phyloP scores from a whole-genome alignment of 2,329 filamentous ascomycete species.

The Xylariaceae sp. region DNA sequence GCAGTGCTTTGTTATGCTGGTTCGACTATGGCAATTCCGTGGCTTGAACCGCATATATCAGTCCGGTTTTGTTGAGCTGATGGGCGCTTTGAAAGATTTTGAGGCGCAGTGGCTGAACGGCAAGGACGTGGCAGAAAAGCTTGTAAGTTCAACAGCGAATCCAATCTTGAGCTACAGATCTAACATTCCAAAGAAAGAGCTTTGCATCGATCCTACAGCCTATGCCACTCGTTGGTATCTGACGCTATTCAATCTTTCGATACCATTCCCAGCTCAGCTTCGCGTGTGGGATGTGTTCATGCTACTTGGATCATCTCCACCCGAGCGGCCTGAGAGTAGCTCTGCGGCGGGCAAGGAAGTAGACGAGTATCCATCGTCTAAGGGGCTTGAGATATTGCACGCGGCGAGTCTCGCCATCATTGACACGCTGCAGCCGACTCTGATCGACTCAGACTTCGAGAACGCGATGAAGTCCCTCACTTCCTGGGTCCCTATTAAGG shows the following conservation, averaged over 20 bases:
- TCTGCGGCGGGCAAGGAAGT: conserved; percentile 35
- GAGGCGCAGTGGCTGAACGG: conserved; percentile 80
- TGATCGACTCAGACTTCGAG: conserved; percentile 94
- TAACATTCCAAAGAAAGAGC: conserved; percentile 61
- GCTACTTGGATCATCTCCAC: conserved; percentile 80
- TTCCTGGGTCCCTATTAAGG: conserved; percentile 90
- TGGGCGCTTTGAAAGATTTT: conserved; percentile 85
- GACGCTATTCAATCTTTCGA: conserved; percentile 95
- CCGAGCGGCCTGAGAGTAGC: conserved; percentile 36
- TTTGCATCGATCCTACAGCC: conserved; percentile 84
- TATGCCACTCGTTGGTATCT: conserved; percentile 98
- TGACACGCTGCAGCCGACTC: conserved; percentile 84
- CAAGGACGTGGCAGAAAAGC: conserved; percentile 78
- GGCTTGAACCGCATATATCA: conserved; percentile 86
- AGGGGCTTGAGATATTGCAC: conserved; percentile 85
- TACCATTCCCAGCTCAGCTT: conserved; percentile 92
- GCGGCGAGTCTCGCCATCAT: conserved; percentile 89
- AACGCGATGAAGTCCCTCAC: conserved; percentile 97
- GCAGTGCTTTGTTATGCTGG: conserved; percentile 91
- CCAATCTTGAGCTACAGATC: neutral
- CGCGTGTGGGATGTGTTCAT: conserved; percentile 98
- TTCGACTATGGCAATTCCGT: conserved; percentile 89
- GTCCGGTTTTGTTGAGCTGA: conserved; percentile 82
- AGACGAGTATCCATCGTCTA: conserved; percentile 47
- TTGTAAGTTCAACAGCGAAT: conserved; percentile 62